Evolutionary conservation across 2,329 filamentous ascomycete genomes (phyloP), one percentile per base, ranked within the genome.

Genomic region (Penicillium sp.): DNA sequence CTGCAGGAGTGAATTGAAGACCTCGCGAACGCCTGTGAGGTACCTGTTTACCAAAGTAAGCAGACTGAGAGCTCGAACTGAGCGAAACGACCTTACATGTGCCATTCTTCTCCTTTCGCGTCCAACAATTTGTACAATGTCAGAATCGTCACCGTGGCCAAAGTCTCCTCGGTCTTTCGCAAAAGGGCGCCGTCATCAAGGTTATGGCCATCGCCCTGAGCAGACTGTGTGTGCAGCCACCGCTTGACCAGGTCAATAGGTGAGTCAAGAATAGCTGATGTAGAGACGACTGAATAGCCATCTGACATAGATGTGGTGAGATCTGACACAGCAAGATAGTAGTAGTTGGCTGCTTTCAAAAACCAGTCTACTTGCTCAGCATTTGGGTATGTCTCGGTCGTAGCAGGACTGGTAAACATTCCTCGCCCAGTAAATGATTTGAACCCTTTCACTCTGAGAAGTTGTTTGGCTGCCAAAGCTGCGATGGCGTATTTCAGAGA

Each of bases 41-140:
- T 89, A 86, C 14, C 85, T 75, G 42, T n/a, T n/a, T 6, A 7
- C 7, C 6, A 38, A 5, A 3, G 63, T 57, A 10, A 46, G 38
- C 26, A 26, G 25, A 14, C 4, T 46, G 22, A 25, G 13, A 42
- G 30, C 37, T 4, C 16, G 19, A 35, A 35, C 10, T 42, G 11
- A 6, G 42, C 13, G 19, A 25, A 11, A 35, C 14, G 13, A 8
- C n/a, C 49, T 64, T 64, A 78, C 75, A 67, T 80, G 35, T 83
- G 80, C 86, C 86, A 89, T 35, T 85, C 85, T 0, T 81, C 79
- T 1, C 83, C 84, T 1, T 84, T 84, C 3, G 83, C 82, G 69
- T 88, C 85, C n/a, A 89, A 72, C 43, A 88, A 83, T 62, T 88
- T 86, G 58, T 87, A 89, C 0, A 85, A 81, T 59, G 84, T 87